Percentiles rank a stretch among this genome's conserved stretches.
Evolutionary conservation across 352 stramenopile genomes (phyloP).

Genomic region (Phytophthora pluvialis): DNA sequence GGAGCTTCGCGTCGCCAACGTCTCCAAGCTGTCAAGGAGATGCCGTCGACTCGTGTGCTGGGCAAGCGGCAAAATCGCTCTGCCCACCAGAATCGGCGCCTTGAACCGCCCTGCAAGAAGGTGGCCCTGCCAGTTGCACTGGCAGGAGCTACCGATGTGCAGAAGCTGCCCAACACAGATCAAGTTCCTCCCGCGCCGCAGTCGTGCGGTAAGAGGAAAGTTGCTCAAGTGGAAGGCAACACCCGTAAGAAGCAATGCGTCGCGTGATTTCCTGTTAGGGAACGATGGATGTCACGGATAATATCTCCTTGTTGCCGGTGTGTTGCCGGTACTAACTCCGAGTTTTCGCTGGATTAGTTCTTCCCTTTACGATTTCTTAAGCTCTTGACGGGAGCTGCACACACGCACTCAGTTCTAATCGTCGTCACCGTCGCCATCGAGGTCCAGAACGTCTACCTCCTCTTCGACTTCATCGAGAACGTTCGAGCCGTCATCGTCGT

Average conservation of each 20-base stretch:
- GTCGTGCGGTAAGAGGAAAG: slow-evolving; percentile 23
- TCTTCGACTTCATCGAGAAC: slow-evolving; percentile 51
- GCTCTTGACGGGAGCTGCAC: neutral
- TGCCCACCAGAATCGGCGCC: slow-evolving; percentile 1
- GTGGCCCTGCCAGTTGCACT: slow-evolving; percentile 9
- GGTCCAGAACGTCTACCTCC: slow-evolving; percentile 59
- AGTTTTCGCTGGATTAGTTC: neutral
- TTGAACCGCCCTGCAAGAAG: slow-evolving; percentile 31
- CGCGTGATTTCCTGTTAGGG: slow-evolving; percentile 15
- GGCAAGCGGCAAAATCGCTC: slow-evolving; percentile 33
- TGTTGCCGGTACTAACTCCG: slow-evolving; percentile 1
- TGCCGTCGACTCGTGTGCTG: slow-evolving; percentile 10
- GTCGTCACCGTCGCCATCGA: slow-evolving; percentile 51
- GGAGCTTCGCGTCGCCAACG: slow-evolving; percentile 16
- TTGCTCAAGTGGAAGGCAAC: slow-evolving; percentile 64
- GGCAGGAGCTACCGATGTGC: neutral
- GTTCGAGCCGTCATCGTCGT: slow-evolving; percentile 40
- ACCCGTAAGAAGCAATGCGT: slow-evolving; percentile 44
- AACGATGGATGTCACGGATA: slow-evolving; percentile 6
- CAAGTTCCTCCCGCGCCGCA: slow-evolving; percentile 16
- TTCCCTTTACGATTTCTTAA: too few species aligned
- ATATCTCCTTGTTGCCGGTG: slow-evolving; percentile 13
- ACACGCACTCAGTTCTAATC: slow-evolving; percentile 11
- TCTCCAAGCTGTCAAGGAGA: slow-evolving; percentile 20
- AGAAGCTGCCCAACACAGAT: slow-evolving; percentile 22